A percentile compares a stretch with the other conserved stretches of the same genome.
phyloP scores from a whole-genome alignment of 352 stramenopile genomes.

The Globisporangium middletonii region DNA sequence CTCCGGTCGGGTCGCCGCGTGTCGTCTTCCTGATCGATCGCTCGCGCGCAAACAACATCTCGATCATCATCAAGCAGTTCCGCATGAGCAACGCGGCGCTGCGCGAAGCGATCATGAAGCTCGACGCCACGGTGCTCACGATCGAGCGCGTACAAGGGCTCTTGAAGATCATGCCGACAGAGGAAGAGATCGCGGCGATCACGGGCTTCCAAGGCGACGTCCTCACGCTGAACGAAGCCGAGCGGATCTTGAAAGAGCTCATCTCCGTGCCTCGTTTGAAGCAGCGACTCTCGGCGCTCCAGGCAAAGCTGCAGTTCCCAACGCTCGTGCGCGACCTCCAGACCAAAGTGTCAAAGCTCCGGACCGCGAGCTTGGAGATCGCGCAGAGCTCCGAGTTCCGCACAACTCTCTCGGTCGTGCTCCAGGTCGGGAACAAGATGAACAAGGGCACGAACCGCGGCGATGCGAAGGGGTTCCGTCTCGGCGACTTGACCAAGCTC shows the following conservation, averaged over 20 bases:
- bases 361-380: conserved; percentile 51
- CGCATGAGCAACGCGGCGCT: conserved; percentile 87
- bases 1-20: conserved; percentile 44
- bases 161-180: conserved; percentile 84
- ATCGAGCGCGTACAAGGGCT: conserved; percentile 81
- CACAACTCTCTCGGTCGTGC: conserved; percentile 53
- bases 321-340: conserved; percentile 54
- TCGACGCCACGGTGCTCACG: conserved; percentile 69
- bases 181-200: conserved; percentile 79
- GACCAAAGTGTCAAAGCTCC: conserved; percentile 58
- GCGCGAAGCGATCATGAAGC: conserved; percentile 76
- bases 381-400: conserved; percentile 62
- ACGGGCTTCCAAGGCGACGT: conserved; percentile 53
- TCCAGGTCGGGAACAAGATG: conserved; percentile 86
- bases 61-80: conserved; percentile 95
- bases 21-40: conserved; percentile 77
- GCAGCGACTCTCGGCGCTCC: conserved; percentile 47
- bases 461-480: conserved; percentile 63
- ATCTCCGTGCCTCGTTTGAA: conserved; percentile 70
- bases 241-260: conserved; percentile 74
- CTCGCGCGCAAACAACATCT: conserved; percentile 84
- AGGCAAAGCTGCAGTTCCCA: conserved; percentile 65
- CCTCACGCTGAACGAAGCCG: conserved; percentile 64
- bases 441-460: conserved; percentile 67
- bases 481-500: conserved; percentile 65